Base-by-base conservation (phyloP, 2,329 filamentous ascomycete species). In the Alternaria triticina region DNA sequence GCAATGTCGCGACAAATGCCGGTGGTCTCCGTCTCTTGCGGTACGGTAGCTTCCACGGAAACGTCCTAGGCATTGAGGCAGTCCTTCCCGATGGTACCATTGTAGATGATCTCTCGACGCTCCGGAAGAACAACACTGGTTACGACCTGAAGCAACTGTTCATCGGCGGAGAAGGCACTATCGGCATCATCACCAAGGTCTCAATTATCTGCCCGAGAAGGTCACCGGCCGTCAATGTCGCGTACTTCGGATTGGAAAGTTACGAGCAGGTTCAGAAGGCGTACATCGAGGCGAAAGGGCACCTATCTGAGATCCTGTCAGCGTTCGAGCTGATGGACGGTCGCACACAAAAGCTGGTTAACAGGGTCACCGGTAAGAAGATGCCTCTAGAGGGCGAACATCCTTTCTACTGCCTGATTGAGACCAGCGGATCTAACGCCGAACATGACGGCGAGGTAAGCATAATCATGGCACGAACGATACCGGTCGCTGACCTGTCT, bases 61-160 rank as follows among this genome's bases (percentile, higher is more conserved):
- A 87, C 60, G 93, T 98, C 2, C 86, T 99, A 15, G 96, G 96
- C 25, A 86, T 99, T 55, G 95, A 99, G 83, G 96, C 91, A 20
- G 96, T 99, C 9, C 85, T 99, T 44, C 93, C 96, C 1, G 93
- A 99, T 77, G 96, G 96, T 57, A 97, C 94, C 7, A 87, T 99
- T 70, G 86, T 99, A 49, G 90, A 98, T 73, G 94, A 97, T 73
- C 88, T 99, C 30, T 91, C 89, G 71, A 94, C 88, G 63, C 85
- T 99, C 61, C 89, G 96, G 70, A 99, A 99, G 86, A 98, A 99
- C 86, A 99, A 99, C 83, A 99, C 96, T 2, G 96, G 96, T 27
- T 99, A 98, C 81, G 96, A 99, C 79, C 82, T 97, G 61, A 97
- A 97, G 84, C 95, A 97, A 81, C 87, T 97, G 36, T 97, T 99